Evolutionary conservation across 2,329 filamentous ascomycete species (phyloP), one percentile per base, ranked within the genome.

Genomic region (Sporothrix schenckii): DNA sequence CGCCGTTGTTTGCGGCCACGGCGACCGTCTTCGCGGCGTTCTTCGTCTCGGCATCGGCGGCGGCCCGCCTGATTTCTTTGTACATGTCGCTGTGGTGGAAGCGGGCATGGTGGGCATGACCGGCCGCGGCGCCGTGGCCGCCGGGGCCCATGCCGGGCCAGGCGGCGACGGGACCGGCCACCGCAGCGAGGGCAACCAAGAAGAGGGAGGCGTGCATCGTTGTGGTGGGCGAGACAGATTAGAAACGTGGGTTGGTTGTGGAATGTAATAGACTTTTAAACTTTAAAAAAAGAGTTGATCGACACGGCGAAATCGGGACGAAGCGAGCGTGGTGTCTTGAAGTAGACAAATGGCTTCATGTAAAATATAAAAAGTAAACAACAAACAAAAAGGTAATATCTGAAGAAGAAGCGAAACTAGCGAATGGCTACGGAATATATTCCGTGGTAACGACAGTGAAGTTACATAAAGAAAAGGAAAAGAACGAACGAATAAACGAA

Each of bases 61-160:
- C 54, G 13, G 68, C 68, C 14, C 69, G 71, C 44, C 44, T 30
- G 7, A 73, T 21, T 3, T 72, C 71, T 41, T 61, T 50, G 61
- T 66, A 34, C 67, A 73, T 72, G 54, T 68, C 68, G 49, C 49
- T 47, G 71, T 70, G 19, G 47, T 65, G 63, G 56, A 61, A 68
- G 47, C 66, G 70, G 50, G 49, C 66, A 50, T 61, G 63, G 58
- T 60, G 56, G 41, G 41, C 44, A 53, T 66, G 66, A 9, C 34
- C 34, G 24, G 58, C 70, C 2, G 47, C 60, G 7, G 41, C 60
- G n/a, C 60, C 67, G 3, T 21, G 24, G n/a, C 30, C 66, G 21
- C 66, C 67, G 49, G 70, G 34, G 5, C 21, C 60, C 72, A 73
- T 73, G 61, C 72, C 72, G 14, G 72, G 70, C 66, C 71, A 73